Evolutionary conservation across 2,329 filamentous ascomycete species (phyloP).

Genomic region (Monosporascus sp.): DNA sequence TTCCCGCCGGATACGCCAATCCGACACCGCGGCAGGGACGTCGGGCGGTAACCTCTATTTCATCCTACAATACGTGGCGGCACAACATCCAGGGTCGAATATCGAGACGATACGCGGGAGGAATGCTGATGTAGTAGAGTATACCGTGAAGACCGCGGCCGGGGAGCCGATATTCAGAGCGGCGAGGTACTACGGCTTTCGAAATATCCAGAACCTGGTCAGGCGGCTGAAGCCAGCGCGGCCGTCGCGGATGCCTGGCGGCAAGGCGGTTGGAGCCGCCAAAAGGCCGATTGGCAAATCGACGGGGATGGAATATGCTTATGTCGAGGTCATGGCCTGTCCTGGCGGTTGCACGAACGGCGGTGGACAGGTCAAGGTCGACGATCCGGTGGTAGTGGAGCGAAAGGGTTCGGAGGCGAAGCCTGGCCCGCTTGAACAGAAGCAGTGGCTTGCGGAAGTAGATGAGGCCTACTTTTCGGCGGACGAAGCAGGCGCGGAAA

Average conservation of each 20-base stretch:
- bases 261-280: constrained; percentile 52
- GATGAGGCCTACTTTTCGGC: constrained; percentile 89
- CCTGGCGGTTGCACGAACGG: constrained; percentile 98
- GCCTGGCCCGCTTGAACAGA: constrained; percentile 72
- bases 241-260: constrained; percentile 74
- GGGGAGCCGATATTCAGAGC: constrained; percentile 65
- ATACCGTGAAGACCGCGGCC: constrained; percentile 55
- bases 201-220: constrained; percentile 97
- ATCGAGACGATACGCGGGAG: constrained; percentile 71
- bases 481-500: constrained; percentile 44
- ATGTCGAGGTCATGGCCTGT: constrained; percentile 98
- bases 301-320: constrained; percentile 65
- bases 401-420: constrained; percentile 45
- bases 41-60: constrained; percentile 88
- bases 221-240: constrained; percentile 80
- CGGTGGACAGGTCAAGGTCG: constrained; percentile 88
- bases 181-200: constrained; percentile 92
- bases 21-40: constrained; percentile 59
- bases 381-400: constrained; percentile 61
- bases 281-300: constrained; percentile 47
- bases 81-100: constrained; percentile 63
- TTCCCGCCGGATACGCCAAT: constrained; percentile 31
- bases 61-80: constrained; percentile 69
- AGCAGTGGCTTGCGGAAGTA: constrained; percentile 74
- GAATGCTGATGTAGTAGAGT: constrained; percentile 89